Percentiles rank a stretch among this genome's conserved stretches.
phyloP scores from a whole-genome alignment of 208 protist genomes.

The Crithidia acanthocephali region DNA sequence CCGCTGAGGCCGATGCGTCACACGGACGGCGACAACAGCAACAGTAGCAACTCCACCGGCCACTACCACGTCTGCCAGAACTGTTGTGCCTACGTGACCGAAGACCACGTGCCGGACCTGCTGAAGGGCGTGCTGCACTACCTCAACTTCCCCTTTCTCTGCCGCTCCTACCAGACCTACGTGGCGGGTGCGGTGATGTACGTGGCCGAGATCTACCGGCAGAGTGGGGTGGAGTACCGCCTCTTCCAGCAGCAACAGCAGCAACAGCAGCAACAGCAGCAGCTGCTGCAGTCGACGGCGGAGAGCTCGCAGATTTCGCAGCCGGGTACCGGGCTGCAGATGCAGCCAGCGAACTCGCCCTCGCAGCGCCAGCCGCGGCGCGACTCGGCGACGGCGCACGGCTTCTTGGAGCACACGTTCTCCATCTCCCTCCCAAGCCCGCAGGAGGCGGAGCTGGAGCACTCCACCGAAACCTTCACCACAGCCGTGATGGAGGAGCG shows the following conservation, averaged over 20 bases:
- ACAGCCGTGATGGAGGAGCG: conserved; percentile 26
- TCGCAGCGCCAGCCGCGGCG: too few species aligned
- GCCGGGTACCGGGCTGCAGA: neutral
- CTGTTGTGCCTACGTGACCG: conserved; percentile 58
- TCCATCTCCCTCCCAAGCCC: neutral
- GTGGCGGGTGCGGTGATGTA: conserved; percentile 25
- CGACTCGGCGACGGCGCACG: neutral
- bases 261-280: conserved; percentile 2
- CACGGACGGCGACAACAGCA: conserved; percentile 5
- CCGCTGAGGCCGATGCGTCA: neutral
- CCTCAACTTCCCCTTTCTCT: conserved; percentile 58
- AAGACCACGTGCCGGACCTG: conserved; percentile 52
- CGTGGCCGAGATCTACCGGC: conserved; percentile 62
- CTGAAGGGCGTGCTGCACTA: conserved; percentile 65
- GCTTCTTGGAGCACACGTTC: neutral
- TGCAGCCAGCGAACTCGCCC: too few species aligned
- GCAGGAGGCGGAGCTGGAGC: neutral
- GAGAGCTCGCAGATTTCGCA: neutral
- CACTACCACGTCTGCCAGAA: conserved; percentile 22
- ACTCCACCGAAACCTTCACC: conserved; percentile 25
- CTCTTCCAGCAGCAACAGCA: conserved; percentile 19
- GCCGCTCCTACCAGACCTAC: conserved; percentile 50
- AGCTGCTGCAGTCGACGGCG: neutral
- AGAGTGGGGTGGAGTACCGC: conserved; percentile 37
- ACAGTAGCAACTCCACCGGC: neutral